Evolutionary conservation across 2,329 filamentous ascomycete genomes (phyloP).

Genomic region (Cladophialophora yegresii): DNA sequence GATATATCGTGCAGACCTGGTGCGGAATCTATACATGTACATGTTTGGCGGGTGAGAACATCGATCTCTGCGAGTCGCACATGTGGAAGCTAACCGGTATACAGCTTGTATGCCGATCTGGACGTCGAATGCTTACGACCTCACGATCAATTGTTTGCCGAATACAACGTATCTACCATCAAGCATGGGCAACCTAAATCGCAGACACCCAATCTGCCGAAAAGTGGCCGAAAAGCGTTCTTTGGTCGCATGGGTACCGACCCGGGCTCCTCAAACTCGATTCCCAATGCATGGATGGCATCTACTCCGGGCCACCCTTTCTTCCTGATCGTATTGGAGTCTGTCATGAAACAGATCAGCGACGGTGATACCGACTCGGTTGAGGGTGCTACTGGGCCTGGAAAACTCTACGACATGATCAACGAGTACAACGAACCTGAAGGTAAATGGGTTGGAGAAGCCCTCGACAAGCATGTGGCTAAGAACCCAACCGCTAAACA

Average conservation of each 20-base stretch:
- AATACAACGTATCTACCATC: conserved; percentile 34
- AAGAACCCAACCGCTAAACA: conserved; percentile 32
- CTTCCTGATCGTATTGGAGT: conserved; percentile 39
- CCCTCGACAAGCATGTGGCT: conserved; percentile 30
- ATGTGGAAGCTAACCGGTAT: not conserved
- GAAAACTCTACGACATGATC: conserved; percentile 30
- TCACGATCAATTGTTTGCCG: conserved; percentile 36
- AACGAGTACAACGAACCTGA: conserved; percentile 22
- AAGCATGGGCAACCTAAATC: conserved; percentile 24
- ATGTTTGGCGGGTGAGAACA: conserved; percentile 40
- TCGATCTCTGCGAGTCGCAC: not conserved
- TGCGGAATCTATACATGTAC: conserved; percentile 44
- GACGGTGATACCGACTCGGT: conserved; percentile 10
- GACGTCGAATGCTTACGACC: conserved; percentile 42
- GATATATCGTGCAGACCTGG: conserved; percentile 42
- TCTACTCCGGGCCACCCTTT: conserved; percentile 43
- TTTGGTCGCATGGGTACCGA: conserved; percentile 43
- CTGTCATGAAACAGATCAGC: conserved; percentile 25
- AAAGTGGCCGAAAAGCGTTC: conserved; percentile 34
- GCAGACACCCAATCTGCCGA: conserved; percentile 21
- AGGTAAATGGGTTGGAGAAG: conserved; percentile 23
- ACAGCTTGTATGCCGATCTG: conserved; percentile 41
- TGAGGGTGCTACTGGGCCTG: conserved; percentile 34
- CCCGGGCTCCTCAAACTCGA: conserved; percentile 39
- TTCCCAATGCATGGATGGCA: conserved; percentile 46